Percentiles rank a stretch among this genome's conserved stretches.
Evolutionary conservation across 2,329 filamentous ascomycete species (phyloP).

Genomic region (Waltergamsia citrina): DNA sequence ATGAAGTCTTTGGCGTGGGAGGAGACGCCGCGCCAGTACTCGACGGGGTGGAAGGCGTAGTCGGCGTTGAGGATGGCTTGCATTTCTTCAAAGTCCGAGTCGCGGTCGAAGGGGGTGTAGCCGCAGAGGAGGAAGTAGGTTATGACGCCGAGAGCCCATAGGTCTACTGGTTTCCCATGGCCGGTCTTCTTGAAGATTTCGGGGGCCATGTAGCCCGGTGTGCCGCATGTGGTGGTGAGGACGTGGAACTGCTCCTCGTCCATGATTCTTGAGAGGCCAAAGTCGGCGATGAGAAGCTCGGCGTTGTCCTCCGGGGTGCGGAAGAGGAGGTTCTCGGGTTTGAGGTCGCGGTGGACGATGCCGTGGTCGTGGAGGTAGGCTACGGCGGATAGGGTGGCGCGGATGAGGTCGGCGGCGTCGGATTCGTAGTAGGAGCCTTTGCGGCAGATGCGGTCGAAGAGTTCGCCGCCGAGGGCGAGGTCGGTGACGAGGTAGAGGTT

Average conservation of each 20-base stretch:
- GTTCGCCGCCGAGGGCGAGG: conserved; percentile 87
- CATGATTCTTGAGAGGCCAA: conserved; percentile 94
- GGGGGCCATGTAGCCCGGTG: conserved; percentile 97
- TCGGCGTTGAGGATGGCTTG: conserved; percentile 95
- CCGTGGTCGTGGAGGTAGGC: conserved; percentile 97
- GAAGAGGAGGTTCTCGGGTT: conserved; percentile 95
- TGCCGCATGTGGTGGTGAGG: conserved; percentile 93
- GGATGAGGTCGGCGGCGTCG: conserved; percentile 90
- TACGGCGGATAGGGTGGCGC: conserved; percentile 91
- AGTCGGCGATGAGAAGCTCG: conserved; percentile 93
- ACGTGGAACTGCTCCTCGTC: conserved; percentile 98
- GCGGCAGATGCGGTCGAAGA: conserved; percentile 96
- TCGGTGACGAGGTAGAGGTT: conserved; percentile 98
- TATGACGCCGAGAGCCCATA: conserved; percentile 97
- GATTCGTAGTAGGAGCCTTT: conserved; percentile 98
- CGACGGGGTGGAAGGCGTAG: conserved; percentile 87
- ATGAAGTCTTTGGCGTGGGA: conserved; percentile 85
- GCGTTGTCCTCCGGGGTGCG: conserved; percentile 96
- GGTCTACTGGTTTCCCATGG: conserved; percentile 94
- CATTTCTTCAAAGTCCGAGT: conserved; percentile 98
- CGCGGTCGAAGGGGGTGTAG: conserved; percentile 95
- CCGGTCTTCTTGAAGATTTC: conserved; percentile 99
- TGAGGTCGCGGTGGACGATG: conserved; percentile 95
- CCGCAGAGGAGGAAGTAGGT: conserved; percentile 97
- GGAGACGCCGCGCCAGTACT: conserved; percentile 95